phyloP scores from a whole-genome alignment of 768 basidiomycete genomes.

The Naganishia onofrii region DNA sequence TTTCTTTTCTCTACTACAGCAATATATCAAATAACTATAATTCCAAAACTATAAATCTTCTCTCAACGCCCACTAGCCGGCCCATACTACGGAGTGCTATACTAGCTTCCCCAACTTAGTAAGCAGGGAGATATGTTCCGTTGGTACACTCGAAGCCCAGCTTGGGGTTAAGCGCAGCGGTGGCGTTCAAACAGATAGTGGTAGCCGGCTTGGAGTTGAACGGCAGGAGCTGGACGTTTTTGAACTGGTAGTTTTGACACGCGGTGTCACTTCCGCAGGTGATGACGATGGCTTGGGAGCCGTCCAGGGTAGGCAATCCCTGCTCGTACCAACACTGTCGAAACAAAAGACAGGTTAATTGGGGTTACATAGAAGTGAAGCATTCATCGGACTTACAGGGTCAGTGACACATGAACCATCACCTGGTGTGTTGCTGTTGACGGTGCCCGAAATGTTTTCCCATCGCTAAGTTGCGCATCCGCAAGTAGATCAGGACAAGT shows the following conservation, averaged over 20 bases:
- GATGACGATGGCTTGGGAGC: slow-evolving; percentile 38
- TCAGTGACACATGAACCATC: slow-evolving; percentile 37
- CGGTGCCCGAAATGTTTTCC: slow-evolving; percentile 36
- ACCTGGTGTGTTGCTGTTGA: slow-evolving; percentile 36
- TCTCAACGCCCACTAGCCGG: too few relatives aligned
- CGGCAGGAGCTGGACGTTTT: slow-evolving; percentile 38
- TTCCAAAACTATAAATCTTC: neutral
- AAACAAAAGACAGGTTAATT: neutral
- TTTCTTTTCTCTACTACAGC: neutral
- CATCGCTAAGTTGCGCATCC: neutral
- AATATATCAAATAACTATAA: slow-evolving; percentile 2
- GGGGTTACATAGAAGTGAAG: neutral
- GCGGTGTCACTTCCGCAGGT: slow-evolving; percentile 36
- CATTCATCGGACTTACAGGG: slow-evolving; percentile 27
- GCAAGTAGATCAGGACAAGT: neutral
- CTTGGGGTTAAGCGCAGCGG: slow-evolving; percentile 31
- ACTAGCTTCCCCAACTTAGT: neutral
- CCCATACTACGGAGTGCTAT: neutral
- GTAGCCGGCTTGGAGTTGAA: slow-evolving; percentile 28
- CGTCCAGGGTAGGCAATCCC: slow-evolving; percentile 33
- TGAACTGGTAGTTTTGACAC: slow-evolving; percentile 34
- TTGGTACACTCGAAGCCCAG: slow-evolving; percentile 38
- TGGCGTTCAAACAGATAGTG: slow-evolving; percentile 33
- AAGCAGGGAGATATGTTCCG: slow-evolving; percentile 31
- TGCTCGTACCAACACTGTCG: slow-evolving; percentile 38